Base-by-base conservation (phyloP, 78 protist genomes). In the Capsaspora owczarzaki region DNA sequence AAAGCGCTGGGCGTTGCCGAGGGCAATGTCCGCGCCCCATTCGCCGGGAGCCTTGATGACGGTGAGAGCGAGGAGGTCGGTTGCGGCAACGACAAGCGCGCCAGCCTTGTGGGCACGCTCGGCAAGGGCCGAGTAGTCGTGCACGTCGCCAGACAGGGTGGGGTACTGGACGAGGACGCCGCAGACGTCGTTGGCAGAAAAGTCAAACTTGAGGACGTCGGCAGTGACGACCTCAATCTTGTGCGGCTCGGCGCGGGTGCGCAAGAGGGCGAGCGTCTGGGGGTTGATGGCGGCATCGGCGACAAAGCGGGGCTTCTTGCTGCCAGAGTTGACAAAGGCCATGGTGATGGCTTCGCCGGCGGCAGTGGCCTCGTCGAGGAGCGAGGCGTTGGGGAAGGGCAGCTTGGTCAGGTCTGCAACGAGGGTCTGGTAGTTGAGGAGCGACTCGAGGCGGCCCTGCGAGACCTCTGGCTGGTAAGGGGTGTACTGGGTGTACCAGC, bases 401-500 rank as follows among this genome's bases (percentile, higher is more conserved):
- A 95, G 6, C 49, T 88, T 94, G 42, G 98, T 96, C 49, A 97
- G 61, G 46, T 96, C 99, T 3, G 80, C 10, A 25, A 95, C 89
- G 93, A 95, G 86, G 25, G 96, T 92, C 88, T 97, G 99, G 89
- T 78, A 97, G 90, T 93, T 94, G 78, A 97, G 78, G 27, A 97
- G 90, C 38, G 94, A 84, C 89, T 97, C 98, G 37, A 97, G 86
- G 23, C 99, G 92, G 35, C 97, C 90, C 85, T 84, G 99, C 23
- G 97, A 60, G 23, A 97, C 86, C 89, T 97, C 99, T 3, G 99
- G 95, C 84, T 96, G 99, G 88, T 97, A 97, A 37, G 99, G 99
- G 20, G 99, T 97, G 93, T 97, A 97, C 70, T 95, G 96, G 38
- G 99, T 97, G 93, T 97, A 97, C 99, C 99, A 97, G n/a, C 91